Conservation (phyloP, 2,329 filamentous ascomycete species). For the Xylaria hypoxylon region DNA sequence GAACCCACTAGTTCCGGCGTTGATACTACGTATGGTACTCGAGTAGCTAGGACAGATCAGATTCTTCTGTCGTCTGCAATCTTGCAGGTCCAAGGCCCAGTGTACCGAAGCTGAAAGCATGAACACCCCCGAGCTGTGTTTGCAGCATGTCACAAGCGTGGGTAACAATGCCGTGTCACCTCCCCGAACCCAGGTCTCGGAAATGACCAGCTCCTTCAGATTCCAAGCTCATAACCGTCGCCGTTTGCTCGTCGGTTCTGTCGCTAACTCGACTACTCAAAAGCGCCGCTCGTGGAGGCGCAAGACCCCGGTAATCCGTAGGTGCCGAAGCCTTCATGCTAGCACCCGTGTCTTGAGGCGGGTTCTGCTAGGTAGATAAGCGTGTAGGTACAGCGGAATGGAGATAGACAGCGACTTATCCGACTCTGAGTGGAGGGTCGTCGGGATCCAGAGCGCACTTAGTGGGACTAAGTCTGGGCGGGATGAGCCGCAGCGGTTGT, state of each 20-base stretch:
- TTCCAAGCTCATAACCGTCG: not conserved
- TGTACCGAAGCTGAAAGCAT: not conserved
- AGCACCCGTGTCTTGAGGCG: slow-evolving; percentile 16
- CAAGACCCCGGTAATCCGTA: not conserved
- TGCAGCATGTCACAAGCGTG: slow-evolving; percentile 19
- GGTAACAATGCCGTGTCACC: slow-evolving; percentile 29
- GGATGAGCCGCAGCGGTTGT: slow-evolving; percentile 25
- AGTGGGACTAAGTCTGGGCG: slow-evolving; percentile 20
- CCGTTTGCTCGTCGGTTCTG: not conserved
- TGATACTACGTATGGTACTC: not conserved
- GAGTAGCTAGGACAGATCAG: slow-evolving; percentile 10
- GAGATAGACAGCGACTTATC: slow-evolving; percentile 9
- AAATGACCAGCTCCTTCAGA: slow-evolving; percentile 19
- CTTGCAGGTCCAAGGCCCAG: slow-evolving; percentile 16
- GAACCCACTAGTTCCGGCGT: slow-evolving; percentile 12
- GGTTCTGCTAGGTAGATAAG: slow-evolving; percentile 5
- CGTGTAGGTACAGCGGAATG: not conserved
- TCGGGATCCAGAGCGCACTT: not conserved
- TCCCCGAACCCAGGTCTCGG: slow-evolving; percentile 19
- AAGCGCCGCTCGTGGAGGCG: slow-evolving; percentile 7
- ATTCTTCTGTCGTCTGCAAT: slow-evolving; percentile 5
- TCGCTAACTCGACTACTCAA: not conserved
- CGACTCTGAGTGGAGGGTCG: slow-evolving; percentile 15
- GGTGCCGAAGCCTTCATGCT: slow-evolving; percentile 8
- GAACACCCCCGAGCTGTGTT: slow-evolving; percentile 11